Evolutionary conservation across 441 rosid genomes (phyloP).

Genomic region (Lepidium campestre): DNA sequence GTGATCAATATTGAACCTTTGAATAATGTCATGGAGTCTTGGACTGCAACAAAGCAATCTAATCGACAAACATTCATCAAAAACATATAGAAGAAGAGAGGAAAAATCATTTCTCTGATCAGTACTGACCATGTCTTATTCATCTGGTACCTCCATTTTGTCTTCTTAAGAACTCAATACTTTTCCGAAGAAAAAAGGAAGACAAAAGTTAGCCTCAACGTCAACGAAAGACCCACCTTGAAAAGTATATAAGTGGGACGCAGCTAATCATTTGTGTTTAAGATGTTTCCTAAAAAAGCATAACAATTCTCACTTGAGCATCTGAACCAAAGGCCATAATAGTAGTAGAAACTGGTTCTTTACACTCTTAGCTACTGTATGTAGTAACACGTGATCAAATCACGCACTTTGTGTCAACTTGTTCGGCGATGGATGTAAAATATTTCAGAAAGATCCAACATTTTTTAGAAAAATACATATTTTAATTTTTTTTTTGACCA

Average conservation of each 20-base stretch:
- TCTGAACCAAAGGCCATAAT: slow-evolving; percentile 16
- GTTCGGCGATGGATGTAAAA: not conserved
- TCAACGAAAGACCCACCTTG: slow-evolving; percentile 28
- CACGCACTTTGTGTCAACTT: not conserved
- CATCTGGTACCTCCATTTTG: not conserved
- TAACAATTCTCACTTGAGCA: slow-evolving; percentile 10
- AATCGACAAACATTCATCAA: slow-evolving; percentile 22
- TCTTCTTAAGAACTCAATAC: not conserved
- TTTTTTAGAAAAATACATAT: not conserved
- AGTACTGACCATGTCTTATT: slow-evolving; percentile 15
- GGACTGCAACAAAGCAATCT: slow-evolving; percentile 27
- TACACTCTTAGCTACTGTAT: slow-evolving; percentile 12
- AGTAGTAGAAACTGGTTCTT: slow-evolving; percentile 8
- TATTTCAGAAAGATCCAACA: not conserved
- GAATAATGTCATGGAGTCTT: slow-evolving; percentile 28
- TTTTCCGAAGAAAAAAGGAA: not conserved
- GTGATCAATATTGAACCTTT: slow-evolving; percentile 24
- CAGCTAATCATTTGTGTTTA: slow-evolving; percentile 23
- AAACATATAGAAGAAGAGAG: slow-evolving; percentile 21
- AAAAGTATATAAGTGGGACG: slow-evolving; percentile 18
- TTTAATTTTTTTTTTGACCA: not conserved
- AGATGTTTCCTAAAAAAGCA: slow-evolving; percentile 4
- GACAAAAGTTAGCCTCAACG: slow-evolving; percentile 9
- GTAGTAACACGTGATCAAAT: slow-evolving; percentile 5
- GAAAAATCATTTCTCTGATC: slow-evolving; percentile 20